A percentile compares a stretch with the other conserved stretches of the same genome.
These are phyloP conservation scores for Fusarium musae DNA, from an alignment of 2,329 filamentous ascomycete species.

Conservation along the genomic window DNA sequence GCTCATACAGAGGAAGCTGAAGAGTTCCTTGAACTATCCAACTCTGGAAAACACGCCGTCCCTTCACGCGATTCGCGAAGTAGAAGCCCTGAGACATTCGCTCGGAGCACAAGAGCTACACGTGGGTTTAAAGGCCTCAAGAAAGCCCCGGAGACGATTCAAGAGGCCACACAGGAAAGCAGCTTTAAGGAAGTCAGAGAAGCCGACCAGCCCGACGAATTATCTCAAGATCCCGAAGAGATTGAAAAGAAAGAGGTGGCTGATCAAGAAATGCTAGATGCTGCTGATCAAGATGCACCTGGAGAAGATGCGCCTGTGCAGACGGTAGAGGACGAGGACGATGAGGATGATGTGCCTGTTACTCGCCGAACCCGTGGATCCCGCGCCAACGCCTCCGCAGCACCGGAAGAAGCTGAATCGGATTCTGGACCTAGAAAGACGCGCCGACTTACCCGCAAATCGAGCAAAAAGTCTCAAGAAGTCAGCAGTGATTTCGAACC, in stretches of 20 bases:
- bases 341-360: slow-evolving; percentile 62
- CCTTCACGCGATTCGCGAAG: slow-evolving; percentile 63
- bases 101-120: slow-evolving; percentile 56
- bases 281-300: slow-evolving; percentile 42
- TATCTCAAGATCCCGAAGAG: slow-evolving; percentile 48
- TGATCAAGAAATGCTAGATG: slow-evolving; percentile 46
- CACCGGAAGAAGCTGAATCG: slow-evolving; percentile 47
- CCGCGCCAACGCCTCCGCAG: slow-evolving; percentile 46
- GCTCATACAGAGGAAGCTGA: slow-evolving; percentile 66
- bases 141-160: slow-evolving; percentile 59
- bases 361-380: slow-evolving; percentile 58
- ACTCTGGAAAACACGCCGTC: slow-evolving; percentile 68
- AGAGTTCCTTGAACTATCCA: slow-evolving; percentile 67
- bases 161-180: slow-evolving; percentile 66
- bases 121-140: slow-evolving; percentile 64
- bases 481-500: slow-evolving; percentile 72
- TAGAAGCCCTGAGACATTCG: slow-evolving; percentile 64
- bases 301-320: slow-evolving; percentile 48
- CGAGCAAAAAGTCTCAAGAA: slow-evolving; percentile 61
- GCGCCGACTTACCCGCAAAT: slow-evolving; percentile 61
- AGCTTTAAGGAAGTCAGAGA: slow-evolving; percentile 52
- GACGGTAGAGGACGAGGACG: slow-evolving; percentile 52
- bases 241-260: slow-evolving; percentile 46
- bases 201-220: slow-evolving; percentile 52
- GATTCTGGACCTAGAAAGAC: slow-evolving; percentile 49